Percentiles rank a stretch among this genome's conserved stretches.
phyloP scores from a whole-genome alignment of 2,329 filamentous ascomycete species.

The Sporothrix luriei region DNA sequence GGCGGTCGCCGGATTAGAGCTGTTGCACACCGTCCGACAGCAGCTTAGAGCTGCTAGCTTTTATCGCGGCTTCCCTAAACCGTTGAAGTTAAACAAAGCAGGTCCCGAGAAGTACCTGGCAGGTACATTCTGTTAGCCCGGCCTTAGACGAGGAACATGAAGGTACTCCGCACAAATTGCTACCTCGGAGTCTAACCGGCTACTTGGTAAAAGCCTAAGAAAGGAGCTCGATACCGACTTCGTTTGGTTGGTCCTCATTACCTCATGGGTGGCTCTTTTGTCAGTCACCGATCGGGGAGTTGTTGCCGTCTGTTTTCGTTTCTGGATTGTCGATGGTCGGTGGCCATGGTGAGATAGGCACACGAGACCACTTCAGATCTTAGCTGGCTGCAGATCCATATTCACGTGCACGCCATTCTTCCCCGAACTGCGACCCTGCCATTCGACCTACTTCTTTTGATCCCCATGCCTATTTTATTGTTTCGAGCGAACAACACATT shows the following conservation, averaged over 20 bases:
- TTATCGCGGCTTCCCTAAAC: conserved; percentile 5
- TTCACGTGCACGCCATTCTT: conserved; percentile 20
- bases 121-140: background rate
- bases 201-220: background rate
- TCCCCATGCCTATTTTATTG: background rate
- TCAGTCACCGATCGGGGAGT: background rate
- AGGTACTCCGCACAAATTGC: conserved; percentile 4
- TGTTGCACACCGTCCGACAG: conserved; percentile 2
- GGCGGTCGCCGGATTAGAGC: background rate
- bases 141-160: background rate
- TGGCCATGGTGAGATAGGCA: conserved; percentile 6
- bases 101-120: background rate
- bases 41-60: conserved; percentile 7
- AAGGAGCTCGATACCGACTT: background rate
- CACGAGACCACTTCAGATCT: background rate
- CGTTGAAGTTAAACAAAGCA: background rate
- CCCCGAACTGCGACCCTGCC: background rate
- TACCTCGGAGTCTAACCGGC: background rate
- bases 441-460: background rate
- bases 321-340: conserved; percentile 6
- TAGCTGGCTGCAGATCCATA: conserved; percentile 3
- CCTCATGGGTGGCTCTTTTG: background rate
- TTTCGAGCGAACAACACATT: background rate
- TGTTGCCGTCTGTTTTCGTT: background rate
- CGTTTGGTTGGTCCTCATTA: background rate